Base-by-base conservation (phyloP, 257 asterid species). In the Penstemon newberryi region DNA sequence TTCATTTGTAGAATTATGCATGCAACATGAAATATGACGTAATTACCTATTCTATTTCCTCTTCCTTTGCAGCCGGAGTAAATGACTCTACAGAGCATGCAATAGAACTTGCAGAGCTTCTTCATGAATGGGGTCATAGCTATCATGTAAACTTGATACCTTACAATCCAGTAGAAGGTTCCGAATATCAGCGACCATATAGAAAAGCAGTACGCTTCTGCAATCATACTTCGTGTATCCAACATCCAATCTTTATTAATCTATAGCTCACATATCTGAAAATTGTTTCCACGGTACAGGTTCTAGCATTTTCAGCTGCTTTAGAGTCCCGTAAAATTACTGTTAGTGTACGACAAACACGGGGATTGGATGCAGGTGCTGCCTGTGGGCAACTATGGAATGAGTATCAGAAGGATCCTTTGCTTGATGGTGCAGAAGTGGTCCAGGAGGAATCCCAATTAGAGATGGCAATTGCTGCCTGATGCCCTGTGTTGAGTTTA, bases 321-420 rank as follows among this genome's bases (percentile, higher is more conserved):
- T 78, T 93, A 1, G 99, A 90, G 83, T 75, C 96, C 36, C 94
- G 79, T 60, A 93, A 85, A 73, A 59, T 93, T 66, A 93, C 99
- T 8, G 92, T 81, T 18, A 93, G 97, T 60, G 87, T 88, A 8
- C 91, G 99, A 15, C 95, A 82, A 82, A 93, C 99, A 4, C 83
- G 97, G 65, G 98, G 99, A 70, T 81, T 90, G 74, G 97, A 93
- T 84, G 99, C 96, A 70, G 82, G 87, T 69, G 98, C 97, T 62
- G 97, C 98, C 54, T 93, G 98, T 79, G 98, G 98, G 51, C 98
- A 93, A 73, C 89, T 93, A 62, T 75, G 97, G 75, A 93, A 93
- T 58, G 92, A 90, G 77, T 87, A 86, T 79, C 98, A 93, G 84
- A 90, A 86, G 84, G 78, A 37, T 36, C 97, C 97, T 53, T 71